These are phyloP conservation scores for Aspergillus clavatus DNA, from an alignment of 2,329 filamentous ascomycete species.

Conservation along the genomic window DNA sequence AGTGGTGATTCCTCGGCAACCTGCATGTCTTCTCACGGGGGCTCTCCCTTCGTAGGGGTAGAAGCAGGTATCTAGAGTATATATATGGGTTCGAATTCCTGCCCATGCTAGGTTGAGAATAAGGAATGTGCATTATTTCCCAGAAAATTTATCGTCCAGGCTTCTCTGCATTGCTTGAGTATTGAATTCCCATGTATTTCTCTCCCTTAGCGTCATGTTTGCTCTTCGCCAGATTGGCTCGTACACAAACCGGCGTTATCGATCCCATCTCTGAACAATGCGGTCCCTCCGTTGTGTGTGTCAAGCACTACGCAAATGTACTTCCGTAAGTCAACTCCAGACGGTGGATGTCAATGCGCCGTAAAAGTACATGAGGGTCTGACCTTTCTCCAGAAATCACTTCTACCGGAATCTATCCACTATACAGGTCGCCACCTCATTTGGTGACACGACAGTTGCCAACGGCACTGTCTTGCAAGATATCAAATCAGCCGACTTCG, in stretches of 20 bases:
- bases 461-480: slow-evolving; percentile 30
- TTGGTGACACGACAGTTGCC: slow-evolving; percentile 30
- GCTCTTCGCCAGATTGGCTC: slow-evolving; percentile 9
- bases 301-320: slow-evolving; percentile 35
- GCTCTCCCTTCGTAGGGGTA: background rate
- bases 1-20: background rate
- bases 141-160: no score
- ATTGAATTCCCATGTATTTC: slow-evolving; percentile 3
- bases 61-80: background rate
- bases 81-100: no score
- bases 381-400: slow-evolving; percentile 30
- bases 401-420: slow-evolving; percentile 34
- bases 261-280: slow-evolving; percentile 27
- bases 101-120: no score
- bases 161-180: no score
- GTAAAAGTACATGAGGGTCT: slow-evolving; percentile 8
- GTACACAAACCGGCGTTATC: slow-evolving; percentile 25
- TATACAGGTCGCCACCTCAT: slow-evolving; percentile 20
- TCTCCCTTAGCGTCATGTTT: background rate
- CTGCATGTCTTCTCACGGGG: background rate
- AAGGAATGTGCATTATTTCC: no score
- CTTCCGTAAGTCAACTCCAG: slow-evolving; percentile 15
- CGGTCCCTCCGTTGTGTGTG: slow-evolving; percentile 31
- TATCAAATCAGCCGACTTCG: slow-evolving; percentile 32
- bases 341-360: background rate